A percentile compares a stretch with the other conserved stretches of the same genome.
Evolutionary conservation across 164 flowering plant species (phyloP).

Genomic region (Kingdonia uniflora): DNA sequence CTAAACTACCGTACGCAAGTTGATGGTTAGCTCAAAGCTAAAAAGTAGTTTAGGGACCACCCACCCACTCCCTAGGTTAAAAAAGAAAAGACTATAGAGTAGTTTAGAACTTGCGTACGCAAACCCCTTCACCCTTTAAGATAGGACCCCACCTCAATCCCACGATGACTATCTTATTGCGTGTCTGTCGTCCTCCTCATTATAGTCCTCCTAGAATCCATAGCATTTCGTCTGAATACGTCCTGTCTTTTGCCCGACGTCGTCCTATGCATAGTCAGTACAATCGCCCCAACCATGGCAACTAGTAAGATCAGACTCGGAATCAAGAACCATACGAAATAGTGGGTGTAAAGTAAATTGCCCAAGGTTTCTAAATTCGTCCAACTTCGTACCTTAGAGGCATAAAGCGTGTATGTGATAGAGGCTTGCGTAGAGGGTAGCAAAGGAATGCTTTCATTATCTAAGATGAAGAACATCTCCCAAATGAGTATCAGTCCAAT

Average conservation of each 20-base stretch:
- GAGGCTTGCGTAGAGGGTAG: background rate
- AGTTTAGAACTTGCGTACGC: too few relatives aligned
- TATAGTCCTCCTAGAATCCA: conserved; percentile 5
- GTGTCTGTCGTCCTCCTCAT: conserved; percentile 2
- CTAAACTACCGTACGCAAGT: too few relatives aligned
- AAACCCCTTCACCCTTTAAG: too few relatives aligned
- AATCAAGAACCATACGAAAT: background rate
- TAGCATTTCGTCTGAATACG: background rate
- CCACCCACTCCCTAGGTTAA: too few relatives aligned
- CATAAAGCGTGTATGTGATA: background rate
- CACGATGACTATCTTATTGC: too few relatives aligned
- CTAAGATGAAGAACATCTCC: conserved; percentile 2
- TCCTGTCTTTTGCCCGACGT: conserved; percentile 3
- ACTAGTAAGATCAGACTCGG: conserved; percentile 6
- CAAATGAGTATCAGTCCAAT: background rate
- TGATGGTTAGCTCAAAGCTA: too few relatives aligned
- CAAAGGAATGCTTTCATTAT: background rate
- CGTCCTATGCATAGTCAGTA: conserved; percentile 5
- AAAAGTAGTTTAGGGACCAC: too few relatives aligned
- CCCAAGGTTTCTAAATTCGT: background rate
- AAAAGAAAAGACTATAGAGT: too few relatives aligned
- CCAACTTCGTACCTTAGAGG: background rate
- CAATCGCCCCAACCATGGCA: conserved; percentile 8
- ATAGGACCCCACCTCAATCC: too few relatives aligned
- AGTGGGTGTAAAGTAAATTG: background rate